Evolutionary conservation across 352 stramenopile species (phyloP), one percentile per base, ranked within the genome.

Genomic region (Pythium volutum): DNA sequence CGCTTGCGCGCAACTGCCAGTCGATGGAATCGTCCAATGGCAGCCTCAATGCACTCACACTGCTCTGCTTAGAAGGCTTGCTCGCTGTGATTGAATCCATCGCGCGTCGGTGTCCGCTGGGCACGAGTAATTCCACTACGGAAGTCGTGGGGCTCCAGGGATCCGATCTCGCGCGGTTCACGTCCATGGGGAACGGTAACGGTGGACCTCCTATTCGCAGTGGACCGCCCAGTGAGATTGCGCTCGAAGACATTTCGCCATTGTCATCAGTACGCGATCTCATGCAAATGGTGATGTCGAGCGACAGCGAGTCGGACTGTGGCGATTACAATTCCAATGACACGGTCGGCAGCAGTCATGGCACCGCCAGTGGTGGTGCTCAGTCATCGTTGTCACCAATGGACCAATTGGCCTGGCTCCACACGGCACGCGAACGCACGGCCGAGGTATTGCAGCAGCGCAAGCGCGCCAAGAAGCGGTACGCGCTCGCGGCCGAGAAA

Each of bases 41-140:
- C 4, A 79, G 63, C 23, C 49, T 93, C 14, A 89, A 91, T 39
- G 81, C 77, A 11, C 73, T 94, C 33, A 89, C 76, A 3, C 43
- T 91, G 29, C 64, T 92, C 7, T 94, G 85, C 52, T 68, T 91
- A 5, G 82, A 93, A 64, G 81, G 76, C 2, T 66, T 99, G 27
- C 67, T 98, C n/a, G 91, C 95, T 10, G 95, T 99, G 22, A 86
- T 99, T 63, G 77, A 99, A 74, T 96, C 84, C 39, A 93, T 98
- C 67, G 88, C 91, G 62, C 78, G 84, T 27, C 78, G 88, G 4
- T 97, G 89, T 71, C 84, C 84, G 16, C 71, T 93, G 26, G 76
- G 74, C n/a, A 53, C 52, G 1, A 61, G 29, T n/a, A 55, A 47
- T 10, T 61, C 55, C 4, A 66, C 33, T 2, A 69, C 23, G 12